Base-by-base conservation (phyloP, 768 basidiomycete genomes). In the Suillus sp. region DNA sequence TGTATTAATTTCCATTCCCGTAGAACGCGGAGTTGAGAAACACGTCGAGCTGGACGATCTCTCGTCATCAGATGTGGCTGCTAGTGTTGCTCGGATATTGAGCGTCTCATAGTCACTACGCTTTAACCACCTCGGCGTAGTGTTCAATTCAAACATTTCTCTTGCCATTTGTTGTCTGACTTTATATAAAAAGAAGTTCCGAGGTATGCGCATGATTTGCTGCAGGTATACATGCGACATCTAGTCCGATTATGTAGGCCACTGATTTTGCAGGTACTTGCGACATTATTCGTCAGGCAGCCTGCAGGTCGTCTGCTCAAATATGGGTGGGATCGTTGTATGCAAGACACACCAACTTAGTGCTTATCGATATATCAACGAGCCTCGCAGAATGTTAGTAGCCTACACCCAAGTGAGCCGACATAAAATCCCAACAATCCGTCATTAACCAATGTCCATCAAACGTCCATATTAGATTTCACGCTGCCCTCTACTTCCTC, bases 1-100 rank as follows among this genome's bases (percentile, higher is more conserved):
- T 62, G 65, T 67, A 51, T 65, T 71, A n/a, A 68, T 59, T 42
- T 30, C 20, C 9, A 38, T 66, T 38, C 35, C 30, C 74, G 60
- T 40, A 95, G 93, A 93, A 75, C 84, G 83, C 60, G 93, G 93
- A 54, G 83, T 89, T 25, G 93, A 95, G 78, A 89, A 83, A 72
- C 88, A 93, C 73, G 86, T 91, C 61, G 89, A 91, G 72, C 78
- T 95, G 56, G 93, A 95, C 70, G 84, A 88, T 67, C 83, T 95
- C 22, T 85, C 88, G 14, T 82, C 85, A 42, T 75, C 84, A 27
- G 89, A 93, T 65, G 92, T 94, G 58, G 85, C 89, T 72, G 78
- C 84, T 57, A 89, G 85, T 77, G 81, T 95, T 48, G 81, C 85
- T 42, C 83, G 88, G 71, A 77, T 94, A 62, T 72, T 94, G 55